Percentiles rank a stretch among this genome's conserved stretches.
These are phyloP conservation scores for Nicotiana paniculata DNA, from an alignment of 257 asterid genomes.

Conservation along the genomic window DNA sequence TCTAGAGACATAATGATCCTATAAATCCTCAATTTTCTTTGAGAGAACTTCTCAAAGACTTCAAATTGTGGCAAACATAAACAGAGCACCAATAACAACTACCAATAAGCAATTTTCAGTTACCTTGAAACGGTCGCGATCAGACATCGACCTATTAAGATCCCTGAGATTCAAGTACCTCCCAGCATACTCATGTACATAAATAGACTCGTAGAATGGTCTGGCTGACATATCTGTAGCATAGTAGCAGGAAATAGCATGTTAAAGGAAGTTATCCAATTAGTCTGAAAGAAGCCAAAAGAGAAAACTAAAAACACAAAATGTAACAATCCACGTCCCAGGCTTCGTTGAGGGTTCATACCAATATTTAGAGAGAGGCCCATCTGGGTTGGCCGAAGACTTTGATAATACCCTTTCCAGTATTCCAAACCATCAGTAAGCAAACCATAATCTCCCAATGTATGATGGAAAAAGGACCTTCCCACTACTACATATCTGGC, in stretches of 20 bases:
- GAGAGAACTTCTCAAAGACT: not conserved
- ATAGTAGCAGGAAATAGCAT: not conserved
- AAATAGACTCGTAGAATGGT: conserved; percentile 54
- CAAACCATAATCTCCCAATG: conserved; percentile 27
- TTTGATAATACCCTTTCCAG: conserved; percentile 81
- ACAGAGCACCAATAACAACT: not conserved
- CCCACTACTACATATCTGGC: conserved; percentile 65
- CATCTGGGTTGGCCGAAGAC: conserved; percentile 88
- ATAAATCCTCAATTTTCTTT: not conserved
- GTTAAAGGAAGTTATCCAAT: not conserved
- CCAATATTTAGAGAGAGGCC: conserved; percentile 79
- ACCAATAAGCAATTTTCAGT: not conserved
- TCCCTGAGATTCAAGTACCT: conserved; percentile 32
- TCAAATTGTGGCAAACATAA: not conserved
- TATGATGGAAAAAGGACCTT: conserved; percentile 51
- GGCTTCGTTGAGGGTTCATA: conserved; percentile 11
- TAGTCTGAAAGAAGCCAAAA: not conserved
- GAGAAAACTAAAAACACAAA: not conserved
- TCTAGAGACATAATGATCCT: not conserved
- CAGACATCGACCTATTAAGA: conserved; percentile 30
- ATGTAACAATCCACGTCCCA: not conserved
- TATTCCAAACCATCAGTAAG: conserved; percentile 61
- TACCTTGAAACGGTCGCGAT: conserved; percentile 72
- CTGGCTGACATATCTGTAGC: conserved; percentile 78
- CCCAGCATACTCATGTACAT: conserved; percentile 29